Base-by-base conservation (phyloP, 2,329 filamentous ascomycete species). In the Fusarium burgessii region DNA sequence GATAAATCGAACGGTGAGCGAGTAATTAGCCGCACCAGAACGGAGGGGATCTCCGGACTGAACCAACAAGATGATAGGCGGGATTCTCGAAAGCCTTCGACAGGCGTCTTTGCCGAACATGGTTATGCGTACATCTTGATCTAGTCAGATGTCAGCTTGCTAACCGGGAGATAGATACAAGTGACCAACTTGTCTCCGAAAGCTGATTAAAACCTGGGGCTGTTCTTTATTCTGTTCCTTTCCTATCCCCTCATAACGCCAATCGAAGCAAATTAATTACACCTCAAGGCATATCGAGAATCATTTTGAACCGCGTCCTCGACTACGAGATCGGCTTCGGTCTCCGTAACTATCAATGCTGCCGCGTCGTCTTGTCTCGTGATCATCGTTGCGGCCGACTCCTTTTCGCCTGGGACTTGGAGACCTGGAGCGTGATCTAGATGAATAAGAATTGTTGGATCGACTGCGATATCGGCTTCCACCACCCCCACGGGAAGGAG, bases 351-450 rank as follows among this genome's bases (percentile, higher is more conserved):
- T 87, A 20, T 74, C 74, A 49, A 86, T 82, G 73, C 84, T 87
- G 68, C 80, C 83, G 42, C 86, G 83, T 43, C 82, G 81, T 67
- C 82, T 76, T 49, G 73, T 71, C 42, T 76, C 74, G n/a, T 77
- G 74, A n/a, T 79, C 76, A 32, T 79, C 79, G 17, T 80, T 62
- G 49, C 77, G 77, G 51, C 76, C 77, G 32, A 77, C 76, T 35
- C 67, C 78, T 64, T 76, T 77, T 38, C 77, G 79, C 70, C 78
- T 78, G 40, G 76, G 81, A 20, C 71, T 76, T 15, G 81, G 83
- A 23, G 83, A 84, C 67, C 80, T 77, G 35, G 83, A 85, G 61
- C 87, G 79, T 25, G 87, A 88, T 63, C 84, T 79, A n/a, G 85
- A 85, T 46, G 82, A 83, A 66, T 82, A 83, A 10, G 84, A 85